Evolutionary conservation across 306 rosid species (phyloP), one percentile per base, ranked within the genome.

Genomic region (Geum urbanum): DNA sequence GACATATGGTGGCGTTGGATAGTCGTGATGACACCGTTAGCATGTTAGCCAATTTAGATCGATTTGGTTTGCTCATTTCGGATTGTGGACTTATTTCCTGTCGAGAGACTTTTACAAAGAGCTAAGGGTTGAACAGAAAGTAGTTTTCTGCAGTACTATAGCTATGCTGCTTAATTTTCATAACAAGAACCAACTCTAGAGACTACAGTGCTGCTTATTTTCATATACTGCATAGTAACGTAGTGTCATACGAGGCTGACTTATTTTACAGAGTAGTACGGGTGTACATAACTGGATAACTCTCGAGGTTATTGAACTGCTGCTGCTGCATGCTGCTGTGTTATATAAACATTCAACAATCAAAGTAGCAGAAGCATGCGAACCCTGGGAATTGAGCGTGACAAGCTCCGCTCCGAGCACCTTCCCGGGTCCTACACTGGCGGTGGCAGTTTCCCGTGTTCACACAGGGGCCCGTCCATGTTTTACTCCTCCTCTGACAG

Each of bases 311-410:
- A 18, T 27, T 43, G 63, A 2, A 14, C 37, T 32, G 37, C 37
- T 32, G 9, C 5, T 24, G 72, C 55, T 35, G 6, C 46, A 12
- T 66, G 39, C 7, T 66, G 72, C 55, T 37, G 7, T 55, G 2
- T 50, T 54, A 48, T 54, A 10, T 56, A 5, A 43, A 11, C 40
- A 57, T 58, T 78, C 59, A 78, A 32, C 84, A 78, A 7, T 48
- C 61, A 19, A 69, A 73, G 76, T 78, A 78, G 71, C 85, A 81
- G 79, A 81, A 76, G 79, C 88, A 81, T 15, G 80, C 85, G 18
- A 63, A 45, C 59, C 80, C 74, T 11, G 62, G 77, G 58, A 72
- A 74, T 8, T 58, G 74, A 14, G 50, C 18, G 15, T 78, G 86
- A 32, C 80, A 81, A 69, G 86, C 76, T 46, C 84, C 75, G 27